Conservation (phyloP, 2,329 filamentous ascomycete species). For the Colletotrichum chlorophyti region DNA sequence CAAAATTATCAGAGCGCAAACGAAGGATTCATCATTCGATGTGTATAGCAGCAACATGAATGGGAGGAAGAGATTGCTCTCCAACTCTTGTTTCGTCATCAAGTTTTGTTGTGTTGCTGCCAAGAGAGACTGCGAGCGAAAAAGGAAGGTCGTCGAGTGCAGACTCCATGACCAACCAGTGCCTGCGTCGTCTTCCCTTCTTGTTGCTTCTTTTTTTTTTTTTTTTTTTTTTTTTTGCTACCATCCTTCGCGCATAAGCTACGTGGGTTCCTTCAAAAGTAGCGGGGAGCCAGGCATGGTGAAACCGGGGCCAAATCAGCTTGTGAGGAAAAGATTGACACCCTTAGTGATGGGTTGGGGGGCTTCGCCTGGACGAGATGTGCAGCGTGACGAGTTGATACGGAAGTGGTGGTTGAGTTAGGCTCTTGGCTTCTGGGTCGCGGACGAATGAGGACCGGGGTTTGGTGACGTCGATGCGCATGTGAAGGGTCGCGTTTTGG, state of each 20-base stretch:
- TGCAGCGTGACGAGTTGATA: constrained; percentile 22
- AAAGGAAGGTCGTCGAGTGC: constrained; percentile 1
- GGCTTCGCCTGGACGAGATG: neutral
- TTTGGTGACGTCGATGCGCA: constrained; percentile 18
- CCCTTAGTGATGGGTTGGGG: neutral
- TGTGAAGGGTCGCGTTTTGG: constrained; percentile 5
- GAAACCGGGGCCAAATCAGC: neutral
- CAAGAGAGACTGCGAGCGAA: neutral
- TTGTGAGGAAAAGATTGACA: constrained; percentile 14
- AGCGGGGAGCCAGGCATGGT: neutral
- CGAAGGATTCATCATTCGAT: neutral
- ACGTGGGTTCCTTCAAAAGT: neutral
- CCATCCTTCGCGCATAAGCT: neutral
- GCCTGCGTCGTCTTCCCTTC: neutral
- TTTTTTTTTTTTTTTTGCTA: no score
- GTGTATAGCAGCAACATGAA: neutral
- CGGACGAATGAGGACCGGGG: constrained; percentile 14
- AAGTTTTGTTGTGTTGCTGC: neutral
- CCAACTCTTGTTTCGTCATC: neutral
- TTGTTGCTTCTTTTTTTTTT: no score
- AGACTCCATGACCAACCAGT: no score
- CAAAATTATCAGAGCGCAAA: constrained; percentile 15
- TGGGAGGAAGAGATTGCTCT: neutral
- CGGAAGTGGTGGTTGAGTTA: constrained; percentile 26
- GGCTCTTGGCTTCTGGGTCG: constrained; percentile 19